Conservation (phyloP, 345 rosid genomes). For the Gossypium thurberi region DNA sequence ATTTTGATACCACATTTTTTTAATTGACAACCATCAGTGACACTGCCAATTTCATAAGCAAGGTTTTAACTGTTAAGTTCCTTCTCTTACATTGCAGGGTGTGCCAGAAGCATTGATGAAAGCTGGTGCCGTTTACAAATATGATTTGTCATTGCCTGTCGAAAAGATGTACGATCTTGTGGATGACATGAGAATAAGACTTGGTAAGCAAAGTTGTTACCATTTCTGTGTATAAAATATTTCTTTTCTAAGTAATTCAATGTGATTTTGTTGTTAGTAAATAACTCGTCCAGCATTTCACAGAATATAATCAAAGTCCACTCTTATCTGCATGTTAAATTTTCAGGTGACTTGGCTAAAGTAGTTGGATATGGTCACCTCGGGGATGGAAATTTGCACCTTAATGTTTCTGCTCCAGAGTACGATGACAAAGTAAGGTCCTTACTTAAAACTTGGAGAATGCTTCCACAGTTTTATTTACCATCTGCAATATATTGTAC, state of each 20-base stretch:
- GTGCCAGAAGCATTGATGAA: conserved; percentile 78
- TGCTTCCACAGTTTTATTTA: not conserved
- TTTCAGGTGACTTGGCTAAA: conserved; percentile 58
- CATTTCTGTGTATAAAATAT: not conserved
- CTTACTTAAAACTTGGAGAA: not conserved
- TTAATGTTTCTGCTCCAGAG: conserved; percentile 63
- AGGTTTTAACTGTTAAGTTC: conserved; percentile 4
- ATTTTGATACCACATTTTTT: conserved; percentile 10
- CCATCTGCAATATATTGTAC: conserved; percentile 27
- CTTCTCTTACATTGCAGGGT: conserved; percentile 42
- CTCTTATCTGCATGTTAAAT: not conserved
- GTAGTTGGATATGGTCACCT: conserved; percentile 93
- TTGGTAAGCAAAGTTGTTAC: conserved; percentile 41
- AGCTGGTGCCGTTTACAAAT: conserved; percentile 86
- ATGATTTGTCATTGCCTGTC: conserved; percentile 83
- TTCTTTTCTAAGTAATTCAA: not conserved
- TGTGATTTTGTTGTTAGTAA: not conserved
- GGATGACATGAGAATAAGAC: conserved; percentile 62
- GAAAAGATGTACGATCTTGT: conserved; percentile 82
- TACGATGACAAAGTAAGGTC: conserved; percentile 58
- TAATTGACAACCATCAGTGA: not conserved
- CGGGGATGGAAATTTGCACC: conserved; percentile 92
- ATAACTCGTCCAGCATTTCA: not conserved
- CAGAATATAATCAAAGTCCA: not conserved
- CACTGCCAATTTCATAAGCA: not conserved